phyloP scores from a whole-genome alignment of 148 eudicot genomes.

The Chenopodium quinoa region DNA sequence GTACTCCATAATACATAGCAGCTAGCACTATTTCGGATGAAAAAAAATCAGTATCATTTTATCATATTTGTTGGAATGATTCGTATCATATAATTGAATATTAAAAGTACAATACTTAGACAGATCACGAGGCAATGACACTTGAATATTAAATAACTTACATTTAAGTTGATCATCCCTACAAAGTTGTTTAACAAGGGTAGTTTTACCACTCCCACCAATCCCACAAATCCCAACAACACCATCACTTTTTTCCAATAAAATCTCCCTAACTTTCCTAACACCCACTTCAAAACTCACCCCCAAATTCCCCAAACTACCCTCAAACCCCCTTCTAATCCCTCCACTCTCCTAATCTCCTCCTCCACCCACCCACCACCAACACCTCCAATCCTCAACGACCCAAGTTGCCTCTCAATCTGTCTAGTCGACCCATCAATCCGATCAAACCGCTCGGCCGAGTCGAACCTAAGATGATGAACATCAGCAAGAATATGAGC shows the following conservation, averaged over 20 bases:
- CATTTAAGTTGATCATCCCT: constrained; percentile 58
- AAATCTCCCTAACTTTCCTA: constrained; percentile 68
- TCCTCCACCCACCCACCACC: constrained; percentile 47
- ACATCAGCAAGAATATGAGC: constrained; percentile 88
- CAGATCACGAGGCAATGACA: no score
- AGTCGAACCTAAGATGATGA: constrained; percentile 65
- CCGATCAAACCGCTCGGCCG: constrained; percentile 61
- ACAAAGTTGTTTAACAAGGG: constrained; percentile 64
- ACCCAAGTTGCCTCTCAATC: constrained; percentile 58
- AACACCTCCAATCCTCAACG: constrained; percentile 51
- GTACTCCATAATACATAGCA: no score
- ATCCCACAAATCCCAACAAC: constrained; percentile 78
- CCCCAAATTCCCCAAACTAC: constrained; percentile 40
- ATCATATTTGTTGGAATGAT: no score
- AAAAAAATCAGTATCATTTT: no score
- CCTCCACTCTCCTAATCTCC: constrained; percentile 50
- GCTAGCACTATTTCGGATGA: no score
- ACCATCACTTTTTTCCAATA: constrained; percentile 35
- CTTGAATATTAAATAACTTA: constrained; percentile 24
- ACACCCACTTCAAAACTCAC: constrained; percentile 62
- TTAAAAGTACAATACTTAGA: no score
- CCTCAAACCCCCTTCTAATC: constrained; percentile 43
- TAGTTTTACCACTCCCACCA: constrained; percentile 92
- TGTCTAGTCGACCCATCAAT: constrained; percentile 38
- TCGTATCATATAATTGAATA: no score